Percentiles rank a stretch among this genome's conserved stretches.
phyloP scores from a whole-genome alignment of 2,329 filamentous ascomycete species.

The Scleromitrula shiraiana region DNA sequence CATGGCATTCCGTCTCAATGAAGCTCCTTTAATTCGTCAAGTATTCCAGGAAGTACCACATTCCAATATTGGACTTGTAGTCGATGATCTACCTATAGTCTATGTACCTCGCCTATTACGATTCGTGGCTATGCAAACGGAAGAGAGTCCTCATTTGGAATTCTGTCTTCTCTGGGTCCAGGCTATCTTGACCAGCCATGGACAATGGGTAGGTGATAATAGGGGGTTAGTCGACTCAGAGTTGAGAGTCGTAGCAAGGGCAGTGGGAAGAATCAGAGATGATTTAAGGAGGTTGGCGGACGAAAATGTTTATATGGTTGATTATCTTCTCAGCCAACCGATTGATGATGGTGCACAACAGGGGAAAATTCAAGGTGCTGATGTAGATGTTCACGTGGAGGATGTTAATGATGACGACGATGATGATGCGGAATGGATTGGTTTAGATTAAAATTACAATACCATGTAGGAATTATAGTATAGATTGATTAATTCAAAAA shows the following conservation, averaged over 20 bases:
- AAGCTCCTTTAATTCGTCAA: constrained; percentile 68
- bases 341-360: constrained; percentile 25
- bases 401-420: constrained; percentile 33
- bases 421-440: constrained; percentile 43
- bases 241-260: constrained; percentile 72
- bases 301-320: constrained; percentile 81
- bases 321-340: constrained; percentile 62
- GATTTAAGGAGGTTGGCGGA: constrained; percentile 79
- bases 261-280: constrained; percentile 69
- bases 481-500: too few species aligned
- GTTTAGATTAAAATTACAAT: constrained; percentile 44
- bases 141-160: constrained; percentile 87
- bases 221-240: constrained; percentile 75
- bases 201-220: constrained; percentile 75
- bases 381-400: constrained; percentile 27
- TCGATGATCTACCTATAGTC: constrained; percentile 70
- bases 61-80: constrained; percentile 66
- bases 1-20: constrained; percentile 96
- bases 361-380: constrained; percentile 30
- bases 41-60: constrained; percentile 81
- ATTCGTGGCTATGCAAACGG: constrained; percentile 80
- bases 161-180: constrained; percentile 93
- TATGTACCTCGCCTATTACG: constrained; percentile 81
- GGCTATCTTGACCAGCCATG: constrained; percentile 71
- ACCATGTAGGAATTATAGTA: too few species aligned